Evolutionary conservation across 2,329 filamentous ascomycete species (phyloP).

Genomic region (Penicillium corylophilum): DNA sequence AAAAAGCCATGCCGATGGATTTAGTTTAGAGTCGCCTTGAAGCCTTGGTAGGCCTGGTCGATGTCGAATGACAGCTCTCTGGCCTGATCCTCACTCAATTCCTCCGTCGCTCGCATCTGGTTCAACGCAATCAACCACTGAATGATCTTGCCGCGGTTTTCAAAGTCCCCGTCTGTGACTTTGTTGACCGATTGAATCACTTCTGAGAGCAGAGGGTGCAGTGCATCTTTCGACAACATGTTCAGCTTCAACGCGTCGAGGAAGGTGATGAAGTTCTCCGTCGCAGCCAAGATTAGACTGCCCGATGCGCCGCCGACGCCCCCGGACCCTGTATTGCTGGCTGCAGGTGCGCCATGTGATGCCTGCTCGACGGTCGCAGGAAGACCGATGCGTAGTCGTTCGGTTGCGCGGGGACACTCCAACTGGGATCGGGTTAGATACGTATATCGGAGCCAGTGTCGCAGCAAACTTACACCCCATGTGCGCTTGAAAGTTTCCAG

Average conservation of each 20-base stretch:
- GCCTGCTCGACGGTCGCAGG: slow-evolving; percentile 74
- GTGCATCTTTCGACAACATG: slow-evolving; percentile 87
- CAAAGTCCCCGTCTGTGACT: slow-evolving; percentile 92
- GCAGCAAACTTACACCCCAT: slow-evolving; percentile 71
- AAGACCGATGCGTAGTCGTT: slow-evolving; percentile 87
- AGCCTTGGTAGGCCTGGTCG: slow-evolving; percentile 89
- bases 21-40: slow-evolving; percentile 73
- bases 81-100: slow-evolving; percentile 81
- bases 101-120: slow-evolving; percentile 94
- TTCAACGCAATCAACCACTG: slow-evolving; percentile 97
- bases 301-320: slow-evolving; percentile 49
- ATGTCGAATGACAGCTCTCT: slow-evolving; percentile 91
- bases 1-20: slow-evolving; percentile 13
- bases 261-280: slow-evolving; percentile 98
- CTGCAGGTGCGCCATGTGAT: slow-evolving; percentile 48
- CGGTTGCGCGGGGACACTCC: slow-evolving; percentile 90
- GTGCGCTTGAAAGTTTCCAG: slow-evolving; percentile 86
- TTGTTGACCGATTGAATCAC: slow-evolving; percentile 97
- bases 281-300: slow-evolving; percentile 79
- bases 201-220: slow-evolving; percentile 93
- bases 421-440: slow-evolving; percentile 56
- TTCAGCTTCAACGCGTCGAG: slow-evolving; percentile 91
- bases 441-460: neutral
- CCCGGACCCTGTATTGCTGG: slow-evolving; percentile 36
- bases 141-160: slow-evolving; percentile 93